Conservation (phyloP, 2,329 filamentous ascomycete genomes). For the Cucurbitaria berberidis region DNA sequence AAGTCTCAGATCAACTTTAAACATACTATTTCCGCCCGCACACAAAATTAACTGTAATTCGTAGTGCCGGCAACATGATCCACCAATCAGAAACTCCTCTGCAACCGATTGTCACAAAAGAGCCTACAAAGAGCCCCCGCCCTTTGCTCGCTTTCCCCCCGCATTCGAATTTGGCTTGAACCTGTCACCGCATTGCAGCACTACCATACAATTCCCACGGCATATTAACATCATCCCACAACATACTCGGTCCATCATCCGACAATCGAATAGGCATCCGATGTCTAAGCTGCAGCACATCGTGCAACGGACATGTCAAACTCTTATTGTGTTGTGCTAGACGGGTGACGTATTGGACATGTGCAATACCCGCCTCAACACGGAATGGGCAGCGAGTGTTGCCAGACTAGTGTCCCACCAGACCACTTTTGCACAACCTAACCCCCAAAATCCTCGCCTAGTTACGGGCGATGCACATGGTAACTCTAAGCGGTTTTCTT, state of each 20-base stretch:
- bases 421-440: slow-evolving; percentile 7
- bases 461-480: not conserved
- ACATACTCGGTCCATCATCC: slow-evolving; percentile 6
- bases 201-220: slow-evolving; percentile 1
- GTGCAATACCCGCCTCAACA: slow-evolving; percentile 1
- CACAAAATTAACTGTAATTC: not conserved
- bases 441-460: not conserved
- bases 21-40: not conserved
- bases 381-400: slow-evolving; percentile 4
- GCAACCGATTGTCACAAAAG: not conserved
- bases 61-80: not conserved
- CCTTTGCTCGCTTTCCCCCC: not conserved
- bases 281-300: slow-evolving; percentile 1
- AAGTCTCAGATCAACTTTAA: not conserved
- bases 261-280: not conserved
- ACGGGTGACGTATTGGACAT: slow-evolving; percentile 10
- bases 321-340: slow-evolving; percentile 20
- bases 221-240: slow-evolving; percentile 1
- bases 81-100: not conserved
- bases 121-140: not conserved
- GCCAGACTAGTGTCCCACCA: slow-evolving; percentile 1
- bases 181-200: slow-evolving; percentile 8
- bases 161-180: not conserved
- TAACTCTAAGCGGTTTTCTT: not conserved
- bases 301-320: slow-evolving; percentile 37